Evolutionary conservation across 352 stramenopile genomes (phyloP), one percentile per base, ranked within the genome.

Genomic region (Phytopythium vexans): DNA sequence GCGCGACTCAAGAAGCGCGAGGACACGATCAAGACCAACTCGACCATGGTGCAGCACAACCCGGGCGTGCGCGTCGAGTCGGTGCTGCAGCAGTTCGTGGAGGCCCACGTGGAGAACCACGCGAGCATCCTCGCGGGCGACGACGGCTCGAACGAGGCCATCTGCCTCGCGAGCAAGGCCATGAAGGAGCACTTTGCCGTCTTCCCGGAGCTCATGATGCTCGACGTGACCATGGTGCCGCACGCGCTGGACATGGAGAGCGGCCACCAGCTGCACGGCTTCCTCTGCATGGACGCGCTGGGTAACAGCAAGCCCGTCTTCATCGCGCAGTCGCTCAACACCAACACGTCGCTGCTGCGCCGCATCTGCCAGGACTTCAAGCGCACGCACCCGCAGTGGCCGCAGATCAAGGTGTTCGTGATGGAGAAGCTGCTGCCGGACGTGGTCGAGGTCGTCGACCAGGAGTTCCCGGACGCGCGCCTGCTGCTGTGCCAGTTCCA

Each of bases 291-390:
- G 76, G 76, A 89, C 52, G 70, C 74, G 4, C 48, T 89, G 14
- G 79, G 79, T 11, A 86, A 89, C 39, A 68, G 68, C 37, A 86
- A 83, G 40, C 79, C 79, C 3, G 72, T 86, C 34, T 89, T 86
- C 50, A 31, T 89, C 2, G 64, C 66, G 9, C 74, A 77, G 37
- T 82, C 79, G 27, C 67, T 73, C 40, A 61, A 80, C 57, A 74
- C 71, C 36, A 78, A 72, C 6, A 54, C 63, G 15, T 70, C 74
- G 36, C 44, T 89, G 34, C 56, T 89, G 8, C 76, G 65, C 42
- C 74, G 79, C 41, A 80, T 86, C 32, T 88, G 76, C 41, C 74
- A 82, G 32, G 79, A 89, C 52, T 88, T 89, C 41, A 89, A 89
- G 58, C 74, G 79, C 6, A 89, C 79, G 9, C 79, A 89, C 43